phyloP scores from a whole-genome alignment of 208 protist genomes.

The Trypanosoma theileri region DNA sequence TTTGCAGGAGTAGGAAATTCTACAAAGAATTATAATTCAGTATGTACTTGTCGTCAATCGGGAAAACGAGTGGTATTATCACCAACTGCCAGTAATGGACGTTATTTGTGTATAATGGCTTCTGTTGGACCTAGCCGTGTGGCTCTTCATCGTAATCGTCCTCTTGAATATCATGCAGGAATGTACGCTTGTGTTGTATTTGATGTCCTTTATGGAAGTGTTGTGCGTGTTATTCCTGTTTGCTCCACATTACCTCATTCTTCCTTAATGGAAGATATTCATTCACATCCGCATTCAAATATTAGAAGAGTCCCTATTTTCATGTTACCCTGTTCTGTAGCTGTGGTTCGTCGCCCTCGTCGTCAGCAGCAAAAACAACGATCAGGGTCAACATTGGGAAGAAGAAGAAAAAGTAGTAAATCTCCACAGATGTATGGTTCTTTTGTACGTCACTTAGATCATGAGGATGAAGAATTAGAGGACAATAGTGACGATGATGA shows the following conservation, averaged over 20 bases:
- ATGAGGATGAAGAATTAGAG: constrained; percentile 13
- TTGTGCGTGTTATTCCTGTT: constrained; percentile 69
- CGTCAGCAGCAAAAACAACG: background rate
- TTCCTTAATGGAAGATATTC: constrained; percentile 36
- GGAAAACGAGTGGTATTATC: constrained; percentile 19
- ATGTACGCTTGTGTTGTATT: constrained; percentile 71
- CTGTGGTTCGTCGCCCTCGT: constrained; percentile 30
- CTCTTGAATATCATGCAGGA: constrained; percentile 50
- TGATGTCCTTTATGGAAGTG: constrained; percentile 56
- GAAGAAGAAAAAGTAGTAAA: background rate
- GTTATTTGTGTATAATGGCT: constrained; percentile 71
- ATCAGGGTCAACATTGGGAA: background rate
- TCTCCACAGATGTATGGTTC: too few species aligned
- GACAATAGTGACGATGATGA: background rate
- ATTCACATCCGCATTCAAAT: constrained; percentile 27
- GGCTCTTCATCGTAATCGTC: constrained; percentile 33
- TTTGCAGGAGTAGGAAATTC: background rate
- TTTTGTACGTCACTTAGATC: background rate
- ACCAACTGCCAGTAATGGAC: constrained; percentile 60
- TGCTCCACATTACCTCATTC: constrained; percentile 46
- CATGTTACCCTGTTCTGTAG: constrained; percentile 48
- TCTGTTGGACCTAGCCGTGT: constrained; percentile 64
- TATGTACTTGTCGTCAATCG: background rate
- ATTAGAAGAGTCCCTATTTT: constrained; percentile 52
- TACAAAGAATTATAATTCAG: background rate